A percentile compares a stretch with the other conserved stretches of the same genome.
Conservation (phyloP, 2,329 filamentous ascomycete genomes). For the Pseudocercospora fijiensis region DNA sequence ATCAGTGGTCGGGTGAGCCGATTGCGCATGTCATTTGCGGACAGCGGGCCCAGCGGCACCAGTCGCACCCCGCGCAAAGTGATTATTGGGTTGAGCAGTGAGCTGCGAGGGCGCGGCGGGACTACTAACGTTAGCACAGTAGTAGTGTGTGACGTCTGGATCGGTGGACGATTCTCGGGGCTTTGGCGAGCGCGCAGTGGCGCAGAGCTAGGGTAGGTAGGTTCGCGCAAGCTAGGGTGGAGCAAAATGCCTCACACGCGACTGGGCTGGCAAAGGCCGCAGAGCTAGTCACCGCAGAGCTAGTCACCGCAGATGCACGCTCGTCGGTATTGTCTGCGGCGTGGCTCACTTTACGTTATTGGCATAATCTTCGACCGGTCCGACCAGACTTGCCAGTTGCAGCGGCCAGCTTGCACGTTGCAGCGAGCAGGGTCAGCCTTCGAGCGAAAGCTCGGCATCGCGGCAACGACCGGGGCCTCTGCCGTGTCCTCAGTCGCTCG, state of each 20-base stretch:
- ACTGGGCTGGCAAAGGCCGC: not conserved
- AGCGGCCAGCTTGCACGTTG: conserved; percentile 12
- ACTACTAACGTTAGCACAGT: too few relatives aligned
- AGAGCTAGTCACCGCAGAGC: not conserved
- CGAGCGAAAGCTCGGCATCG: conserved; percentile 25
- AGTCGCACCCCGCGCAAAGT: conserved; percentile 1
- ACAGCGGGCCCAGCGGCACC: not conserved
- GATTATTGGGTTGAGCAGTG: conserved; percentile 4
- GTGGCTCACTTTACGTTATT: conserved; percentile 18
- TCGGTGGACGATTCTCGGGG: conserved; percentile 15
- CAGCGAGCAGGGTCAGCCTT: conserved; percentile 4
- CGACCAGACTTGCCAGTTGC: conserved; percentile 14
- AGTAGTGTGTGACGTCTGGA: conserved; percentile 8
- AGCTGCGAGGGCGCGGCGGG: not conserved
- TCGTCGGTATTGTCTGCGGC: conserved; percentile 22
- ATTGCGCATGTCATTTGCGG: conserved; percentile 9
- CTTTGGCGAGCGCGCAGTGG: conserved; percentile 17
- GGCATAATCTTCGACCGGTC: conserved; percentile 25
- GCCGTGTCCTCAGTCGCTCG: not conserved
- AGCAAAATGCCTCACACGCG: conserved; percentile 18
- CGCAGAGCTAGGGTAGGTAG: conserved; percentile 12
- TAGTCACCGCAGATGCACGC: conserved; percentile 11
- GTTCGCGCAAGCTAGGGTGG: conserved; percentile 13
- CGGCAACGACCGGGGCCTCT: conserved; percentile 23
- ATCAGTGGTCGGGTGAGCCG: conserved; percentile 12